phyloP scores from a whole-genome alignment of 2,329 filamentous ascomycete genomes.

The Pestalotiopsis sp. region DNA sequence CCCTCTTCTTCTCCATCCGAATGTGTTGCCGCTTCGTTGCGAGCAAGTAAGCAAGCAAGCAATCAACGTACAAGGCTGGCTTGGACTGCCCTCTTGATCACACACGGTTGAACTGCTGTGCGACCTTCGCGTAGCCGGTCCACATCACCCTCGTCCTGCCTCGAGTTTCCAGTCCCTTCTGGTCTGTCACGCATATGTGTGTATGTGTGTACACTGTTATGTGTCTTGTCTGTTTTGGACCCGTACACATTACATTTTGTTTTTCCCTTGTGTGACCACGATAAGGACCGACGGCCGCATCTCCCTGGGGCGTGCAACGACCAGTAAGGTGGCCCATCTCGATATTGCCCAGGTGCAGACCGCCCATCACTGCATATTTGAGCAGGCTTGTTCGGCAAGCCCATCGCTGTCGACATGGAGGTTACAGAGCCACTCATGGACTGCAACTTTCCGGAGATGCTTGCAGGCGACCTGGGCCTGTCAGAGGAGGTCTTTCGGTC shows the following conservation, averaged over 20 bases:
- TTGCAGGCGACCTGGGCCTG: constrained; percentile 56
- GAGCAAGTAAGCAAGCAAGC: background rate
- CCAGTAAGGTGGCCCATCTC: constrained; percentile 1
- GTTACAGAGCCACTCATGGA: constrained; percentile 31
- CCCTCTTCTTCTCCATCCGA: background rate
- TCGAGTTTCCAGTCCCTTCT: background rate
- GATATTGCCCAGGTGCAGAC: background rate
- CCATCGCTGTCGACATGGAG: constrained; percentile 22
- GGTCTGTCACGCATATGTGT: background rate
- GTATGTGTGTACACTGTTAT: too few relatives aligned
- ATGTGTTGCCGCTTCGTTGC: background rate
- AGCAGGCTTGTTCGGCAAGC: constrained; percentile 2
- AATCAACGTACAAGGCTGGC: constrained; percentile 3
- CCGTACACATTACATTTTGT: background rate
- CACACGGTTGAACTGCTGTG: background rate
- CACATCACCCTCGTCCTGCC: background rate
- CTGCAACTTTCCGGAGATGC: constrained; percentile 57
- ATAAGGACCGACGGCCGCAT: constrained; percentile 7
- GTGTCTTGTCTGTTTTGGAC: background rate
- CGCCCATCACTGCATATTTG: constrained; percentile 9
- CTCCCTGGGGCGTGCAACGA: background rate
- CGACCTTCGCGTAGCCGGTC: constrained; percentile 5
- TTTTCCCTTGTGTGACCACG: constrained; percentile 2
- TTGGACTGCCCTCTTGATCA: background rate
- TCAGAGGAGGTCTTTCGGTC: constrained; percentile 51